Percentiles rank a stretch among this genome's conserved stretches.
Evolutionary conservation across 1,284 basidiomycete species (phyloP).

Genomic region (Boletus albobrunnescens): DNA sequence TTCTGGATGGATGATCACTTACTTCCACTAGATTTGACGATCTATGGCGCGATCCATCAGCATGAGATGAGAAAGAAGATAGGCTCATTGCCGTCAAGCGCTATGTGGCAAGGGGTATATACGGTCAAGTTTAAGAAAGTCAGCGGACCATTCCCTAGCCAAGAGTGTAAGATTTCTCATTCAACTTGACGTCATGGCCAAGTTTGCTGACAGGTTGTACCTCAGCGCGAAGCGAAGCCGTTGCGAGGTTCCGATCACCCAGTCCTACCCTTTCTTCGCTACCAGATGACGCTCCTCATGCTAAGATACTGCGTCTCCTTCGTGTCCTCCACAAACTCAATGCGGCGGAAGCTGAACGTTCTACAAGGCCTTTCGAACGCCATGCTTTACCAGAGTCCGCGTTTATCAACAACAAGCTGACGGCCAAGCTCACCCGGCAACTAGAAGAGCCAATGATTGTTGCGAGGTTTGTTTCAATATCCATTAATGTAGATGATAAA

Average conservation of each 20-base stretch:
- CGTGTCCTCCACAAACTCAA: slow-evolving; percentile 84
- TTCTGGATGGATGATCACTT: slow-evolving; percentile 88
- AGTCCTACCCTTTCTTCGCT: slow-evolving; percentile 70
- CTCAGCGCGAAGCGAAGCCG: slow-evolving; percentile 36
- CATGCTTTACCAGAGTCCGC: slow-evolving; percentile 67
- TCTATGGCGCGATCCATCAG: slow-evolving; percentile 94
- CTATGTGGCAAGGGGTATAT: slow-evolving; percentile 88
- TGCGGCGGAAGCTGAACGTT: slow-evolving; percentile 58
- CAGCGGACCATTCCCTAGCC: slow-evolving; percentile 66
- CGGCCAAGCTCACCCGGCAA: slow-evolving; percentile 96
- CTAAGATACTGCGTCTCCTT: slow-evolving; percentile 88
- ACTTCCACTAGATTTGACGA: slow-evolving; percentile 83
- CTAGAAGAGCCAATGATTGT: slow-evolving; percentile 99
- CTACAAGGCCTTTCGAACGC: slow-evolving; percentile 45
- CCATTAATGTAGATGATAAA: background rate
- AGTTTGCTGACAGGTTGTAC: slow-evolving; percentile 16
- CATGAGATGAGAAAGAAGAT: slow-evolving; percentile 74
- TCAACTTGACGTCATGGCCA: slow-evolving; percentile 8
- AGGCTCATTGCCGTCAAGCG: slow-evolving; percentile 55
- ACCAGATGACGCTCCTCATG: slow-evolving; percentile 80
- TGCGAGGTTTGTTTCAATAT: slow-evolving; percentile 60
- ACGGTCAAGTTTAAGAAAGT: slow-evolving; percentile 94
- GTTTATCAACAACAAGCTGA: slow-evolving; percentile 97
- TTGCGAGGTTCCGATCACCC: slow-evolving; percentile 54
- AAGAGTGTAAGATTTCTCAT: slow-evolving; percentile 48